These are phyloP conservation scores for Stylonectria norvegica DNA, from an alignment of 2,329 filamentous ascomycete genomes.

Conservation along the genomic window DNA sequence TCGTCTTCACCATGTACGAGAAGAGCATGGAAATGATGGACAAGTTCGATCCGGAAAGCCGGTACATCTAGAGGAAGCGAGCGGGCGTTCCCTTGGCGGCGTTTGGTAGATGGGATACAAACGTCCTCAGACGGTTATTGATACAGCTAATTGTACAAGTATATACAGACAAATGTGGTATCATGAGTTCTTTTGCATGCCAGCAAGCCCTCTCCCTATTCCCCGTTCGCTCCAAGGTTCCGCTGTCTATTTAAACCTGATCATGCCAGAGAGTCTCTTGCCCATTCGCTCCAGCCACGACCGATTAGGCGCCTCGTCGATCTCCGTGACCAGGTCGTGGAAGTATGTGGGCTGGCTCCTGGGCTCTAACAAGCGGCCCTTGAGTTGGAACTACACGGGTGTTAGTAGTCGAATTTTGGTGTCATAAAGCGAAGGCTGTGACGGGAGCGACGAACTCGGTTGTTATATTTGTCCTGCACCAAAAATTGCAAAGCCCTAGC, in stretches of 20 bases:
- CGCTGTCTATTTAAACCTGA: slow-evolving; percentile 50
- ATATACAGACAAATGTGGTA: slow-evolving; percentile 17
- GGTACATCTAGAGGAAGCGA: slow-evolving; percentile 70
- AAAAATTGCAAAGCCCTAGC: slow-evolving; percentile 58
- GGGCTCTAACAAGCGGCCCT: slow-evolving; percentile 52
- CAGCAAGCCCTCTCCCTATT: slow-evolving; percentile 11
- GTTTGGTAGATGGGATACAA: slow-evolving; percentile 12
- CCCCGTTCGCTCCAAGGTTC: slow-evolving; percentile 3
- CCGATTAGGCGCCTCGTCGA: slow-evolving; percentile 60
- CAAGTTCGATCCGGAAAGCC: slow-evolving; percentile 73
- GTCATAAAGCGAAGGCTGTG: no score
- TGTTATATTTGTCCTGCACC: slow-evolving; percentile 57
- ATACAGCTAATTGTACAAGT: slow-evolving; percentile 27
- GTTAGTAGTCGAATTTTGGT: no score
- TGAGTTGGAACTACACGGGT: slow-evolving; percentile 37
- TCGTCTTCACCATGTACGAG: slow-evolving; percentile 98
- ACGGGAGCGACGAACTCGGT: slow-evolving; percentile 42
- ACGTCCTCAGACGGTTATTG: slow-evolving; percentile 17
- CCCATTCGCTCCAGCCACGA: slow-evolving; percentile 50
- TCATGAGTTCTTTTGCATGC: slow-evolving; percentile 17
- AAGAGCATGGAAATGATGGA: slow-evolving; percentile 91
- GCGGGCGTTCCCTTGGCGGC: slow-evolving; percentile 3
- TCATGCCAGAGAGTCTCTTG: slow-evolving; percentile 56
- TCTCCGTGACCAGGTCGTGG: slow-evolving; percentile 55
- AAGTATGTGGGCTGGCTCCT: slow-evolving; percentile 64